Evolutionary conservation across 2,329 filamentous ascomycete genomes (phyloP).

Genomic region (Arthrobotrys sinensis): DNA sequence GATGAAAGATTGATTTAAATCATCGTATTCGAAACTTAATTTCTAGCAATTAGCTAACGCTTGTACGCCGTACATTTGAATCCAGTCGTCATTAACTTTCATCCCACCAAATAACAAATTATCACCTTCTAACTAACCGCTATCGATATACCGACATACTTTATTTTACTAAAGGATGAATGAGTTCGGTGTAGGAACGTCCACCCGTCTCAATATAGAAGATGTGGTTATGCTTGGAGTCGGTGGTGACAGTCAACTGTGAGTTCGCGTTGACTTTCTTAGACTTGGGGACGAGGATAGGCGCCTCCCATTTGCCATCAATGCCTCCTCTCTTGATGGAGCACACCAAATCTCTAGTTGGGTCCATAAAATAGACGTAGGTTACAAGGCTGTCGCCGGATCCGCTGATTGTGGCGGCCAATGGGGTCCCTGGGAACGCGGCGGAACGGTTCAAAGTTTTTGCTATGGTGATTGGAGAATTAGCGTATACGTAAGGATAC

Average conservation of each 20-base stretch:
- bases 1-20: too few species aligned
- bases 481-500: neutral
- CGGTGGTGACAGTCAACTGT: slow-evolving; percentile 13
- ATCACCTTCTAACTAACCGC: neutral
- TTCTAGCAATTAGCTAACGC: too few species aligned
- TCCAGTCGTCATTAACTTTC: too few species aligned
- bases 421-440: slow-evolving; percentile 14
- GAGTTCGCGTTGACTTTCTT: slow-evolving; percentile 30
- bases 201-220: slow-evolving; percentile 20
- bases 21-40: too few species aligned
- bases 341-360: slow-evolving; percentile 5
- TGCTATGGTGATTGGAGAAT: neutral
- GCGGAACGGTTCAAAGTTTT: slow-evolving; percentile 11
- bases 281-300: slow-evolving; percentile 8
- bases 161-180: slow-evolving; percentile 10
- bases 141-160: neutral
- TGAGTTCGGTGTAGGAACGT: neutral
- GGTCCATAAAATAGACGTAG: slow-evolving; percentile 8
- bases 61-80: too few species aligned
- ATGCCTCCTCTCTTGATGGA: slow-evolving; percentile 11
- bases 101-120: too few species aligned
- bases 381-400: slow-evolving; percentile 3
- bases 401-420: slow-evolving; percentile 7
- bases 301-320: slow-evolving; percentile 20
- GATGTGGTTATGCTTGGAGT: slow-evolving; percentile 12